Evolutionary conservation across 1,284 basidiomycete genomes (phyloP), one percentile per base, ranked within the genome.

Genomic region (Leccinum subrobustum): DNA sequence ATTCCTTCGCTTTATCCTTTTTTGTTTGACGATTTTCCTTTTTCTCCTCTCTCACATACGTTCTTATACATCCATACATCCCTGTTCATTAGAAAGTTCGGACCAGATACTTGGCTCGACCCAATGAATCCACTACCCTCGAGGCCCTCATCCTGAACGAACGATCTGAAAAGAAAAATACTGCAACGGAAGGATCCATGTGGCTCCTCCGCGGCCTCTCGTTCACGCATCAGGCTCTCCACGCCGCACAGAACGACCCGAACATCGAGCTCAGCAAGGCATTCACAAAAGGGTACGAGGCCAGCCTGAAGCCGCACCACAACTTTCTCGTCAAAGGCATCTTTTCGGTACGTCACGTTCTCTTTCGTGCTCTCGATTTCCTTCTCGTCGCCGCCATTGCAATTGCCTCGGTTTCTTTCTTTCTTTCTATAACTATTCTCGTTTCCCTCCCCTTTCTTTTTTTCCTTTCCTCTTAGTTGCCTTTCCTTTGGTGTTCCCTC

Each of bases 181-280:
- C 84, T 0, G 94, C 96, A 4, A 97, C 95, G 0, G 91, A 97
- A 68, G 95, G 93, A 16, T 83, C 98, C 58, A 80, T 98, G 77
- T 99, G 96, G 96, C 83, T 99, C 54, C 80, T 88, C 60, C 87
- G 93, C 39, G 96, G 95, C 4, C 85, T 97, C 60, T 85, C 89
- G 52, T 99, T 99, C 79, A 99, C 96, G 29, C 88, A 92, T 73
- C 81, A 89, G 63, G 93, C 92, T 0, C 85, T 99, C 54, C 83
- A 91, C 63, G 79, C 83, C 60, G 86, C 89, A 1, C 87, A 94
- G 66, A 78, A 78, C 9, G 85, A 96, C 76, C 78, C 83, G 57
- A 73, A 72, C 5, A 83, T 89, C 66, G 93, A 97, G 73, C 84
- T 99, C 20, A 73, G 84, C 7, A 78, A 70, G 2, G 91, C 91